phyloP scores from a whole-genome alignment of 1,139 yeast species.

The Suzukiozyma palmioleophila region DNA sequence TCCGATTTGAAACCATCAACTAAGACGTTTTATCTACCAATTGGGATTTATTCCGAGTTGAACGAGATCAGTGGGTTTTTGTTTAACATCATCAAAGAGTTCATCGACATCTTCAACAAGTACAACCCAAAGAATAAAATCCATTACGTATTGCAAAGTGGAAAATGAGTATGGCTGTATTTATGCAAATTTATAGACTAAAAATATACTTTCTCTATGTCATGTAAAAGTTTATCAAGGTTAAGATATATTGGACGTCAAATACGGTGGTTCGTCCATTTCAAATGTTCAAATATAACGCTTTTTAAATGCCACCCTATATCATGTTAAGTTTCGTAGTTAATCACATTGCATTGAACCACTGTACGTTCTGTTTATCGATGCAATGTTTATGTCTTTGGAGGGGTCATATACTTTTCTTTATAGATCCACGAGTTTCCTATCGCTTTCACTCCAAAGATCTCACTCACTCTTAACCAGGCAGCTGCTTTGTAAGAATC shows the following conservation, averaged over 20 bases:
- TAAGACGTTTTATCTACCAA: conserved; percentile 31
- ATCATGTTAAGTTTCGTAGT: no score
- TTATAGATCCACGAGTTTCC: conserved; percentile 81
- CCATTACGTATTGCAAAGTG: conserved; percentile 19
- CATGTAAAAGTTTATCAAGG: no score
- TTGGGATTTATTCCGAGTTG: conserved; percentile 34
- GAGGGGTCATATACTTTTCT: conserved; percentile 49
- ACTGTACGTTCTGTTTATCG: no score
- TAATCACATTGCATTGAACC: no score
- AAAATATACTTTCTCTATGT: no score
- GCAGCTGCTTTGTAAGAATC: conserved; percentile 65
- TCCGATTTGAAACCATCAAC: conserved; percentile 14
- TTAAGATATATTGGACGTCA: no score
- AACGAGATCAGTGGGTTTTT: conserved; percentile 32
- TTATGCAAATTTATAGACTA: no score
- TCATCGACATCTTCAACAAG: conserved; percentile 24
- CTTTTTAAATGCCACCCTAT: no score
- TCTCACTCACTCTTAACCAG: conserved; percentile 66
- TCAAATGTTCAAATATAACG: no score
- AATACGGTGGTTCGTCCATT: no score
- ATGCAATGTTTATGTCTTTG: not conserved
- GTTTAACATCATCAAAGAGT: conserved; percentile 27
- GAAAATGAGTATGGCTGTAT: conserved; percentile 4
- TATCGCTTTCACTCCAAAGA: conserved; percentile 57
- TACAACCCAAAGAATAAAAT: conserved; percentile 11